These are phyloP conservation scores for Sporothrix inflata DNA, from an alignment of 2,329 filamentous ascomycete genomes.

Conservation along the genomic window DNA sequence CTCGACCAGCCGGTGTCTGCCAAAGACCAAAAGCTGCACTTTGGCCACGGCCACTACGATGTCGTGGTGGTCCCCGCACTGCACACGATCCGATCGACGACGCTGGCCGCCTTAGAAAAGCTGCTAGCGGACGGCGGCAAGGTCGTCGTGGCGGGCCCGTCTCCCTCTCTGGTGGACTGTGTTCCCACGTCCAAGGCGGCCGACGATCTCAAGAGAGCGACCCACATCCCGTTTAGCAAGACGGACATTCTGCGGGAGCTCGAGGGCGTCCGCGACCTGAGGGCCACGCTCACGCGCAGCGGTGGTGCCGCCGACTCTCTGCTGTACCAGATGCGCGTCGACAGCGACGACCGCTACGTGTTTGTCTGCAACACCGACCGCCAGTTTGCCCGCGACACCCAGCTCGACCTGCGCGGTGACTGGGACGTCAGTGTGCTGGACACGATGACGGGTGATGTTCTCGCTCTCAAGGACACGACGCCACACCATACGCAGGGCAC, in stretches of 20 bases:
- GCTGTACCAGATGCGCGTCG: slow-evolving; percentile 9
- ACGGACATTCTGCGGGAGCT: background rate
- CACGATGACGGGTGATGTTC: background rate
- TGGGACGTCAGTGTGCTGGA: background rate
- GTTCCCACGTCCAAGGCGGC: background rate
- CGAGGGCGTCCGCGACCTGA: background rate
- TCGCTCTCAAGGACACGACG: background rate
- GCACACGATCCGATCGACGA: background rate
- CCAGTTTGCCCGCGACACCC: background rate
- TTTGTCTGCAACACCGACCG: slow-evolving; percentile 12
- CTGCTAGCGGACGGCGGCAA: background rate
- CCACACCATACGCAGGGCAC: background rate
- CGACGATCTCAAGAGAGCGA: background rate
- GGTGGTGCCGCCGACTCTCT: background rate
- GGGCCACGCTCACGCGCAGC: background rate
- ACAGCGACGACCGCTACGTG: slow-evolving; percentile 7
- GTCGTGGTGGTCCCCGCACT: background rate
- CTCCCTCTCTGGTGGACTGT: background rate
- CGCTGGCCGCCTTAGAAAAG: background rate
- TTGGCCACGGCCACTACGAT: slow-evolving; percentile 5
- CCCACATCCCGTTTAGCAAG: slow-evolving; percentile 1
- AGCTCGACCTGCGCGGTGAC: slow-evolving; percentile 4
- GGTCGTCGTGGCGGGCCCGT: background rate
- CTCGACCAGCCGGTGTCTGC: background rate
- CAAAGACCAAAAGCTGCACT: background rate